Evolutionary conservation across 192 early-diverging fungal species (phyloP).

Genomic region (Dispira simplex): DNA sequence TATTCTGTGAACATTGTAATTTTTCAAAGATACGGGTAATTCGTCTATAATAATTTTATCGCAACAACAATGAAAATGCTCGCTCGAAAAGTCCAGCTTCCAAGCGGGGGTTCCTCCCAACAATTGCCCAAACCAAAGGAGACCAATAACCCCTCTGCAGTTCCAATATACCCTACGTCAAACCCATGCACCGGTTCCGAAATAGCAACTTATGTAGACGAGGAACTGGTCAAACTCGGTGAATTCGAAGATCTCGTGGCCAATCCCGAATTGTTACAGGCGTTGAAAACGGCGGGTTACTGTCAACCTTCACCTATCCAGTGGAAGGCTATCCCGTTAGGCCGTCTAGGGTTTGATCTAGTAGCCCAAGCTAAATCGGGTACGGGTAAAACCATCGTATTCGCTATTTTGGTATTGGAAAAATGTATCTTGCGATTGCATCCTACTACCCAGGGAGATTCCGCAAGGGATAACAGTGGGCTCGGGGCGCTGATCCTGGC

Average conservation of each 20-base stretch:
- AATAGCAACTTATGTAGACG: neutral
- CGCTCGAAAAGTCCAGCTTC: too few species aligned
- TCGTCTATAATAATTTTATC: too few species aligned
- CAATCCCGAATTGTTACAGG: neutral
- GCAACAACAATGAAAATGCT: too few species aligned
- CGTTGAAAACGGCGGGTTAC: slow-evolving; percentile 10
- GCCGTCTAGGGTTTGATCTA: slow-evolving; percentile 43
- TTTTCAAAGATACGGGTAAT: too few species aligned
- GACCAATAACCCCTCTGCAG: too few species aligned
- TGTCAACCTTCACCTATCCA: slow-evolving; percentile 41
- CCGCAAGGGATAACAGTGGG: neutral
- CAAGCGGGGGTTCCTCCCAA: too few species aligned
- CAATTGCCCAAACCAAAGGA: too few species aligned
- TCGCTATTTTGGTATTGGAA: slow-evolving; percentile 40
- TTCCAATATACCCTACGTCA: too few species aligned
- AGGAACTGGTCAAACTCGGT: slow-evolving; percentile 4
- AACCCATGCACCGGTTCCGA: too few species aligned
- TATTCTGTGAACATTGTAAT: too few species aligned
- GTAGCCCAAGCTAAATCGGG: slow-evolving; percentile 80
- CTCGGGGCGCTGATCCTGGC: slow-evolving; percentile 33
- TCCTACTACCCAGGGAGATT: slow-evolving; percentile 15
- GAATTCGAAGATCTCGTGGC: slow-evolving; percentile 1
- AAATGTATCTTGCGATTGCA: slow-evolving; percentile 13
- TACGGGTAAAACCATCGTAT: slow-evolving; percentile 68
- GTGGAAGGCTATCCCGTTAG: slow-evolving; percentile 42